Base-by-base conservation (phyloP, 495 filamentous ascomycete genomes). In the Penicillium manginii region DNA sequence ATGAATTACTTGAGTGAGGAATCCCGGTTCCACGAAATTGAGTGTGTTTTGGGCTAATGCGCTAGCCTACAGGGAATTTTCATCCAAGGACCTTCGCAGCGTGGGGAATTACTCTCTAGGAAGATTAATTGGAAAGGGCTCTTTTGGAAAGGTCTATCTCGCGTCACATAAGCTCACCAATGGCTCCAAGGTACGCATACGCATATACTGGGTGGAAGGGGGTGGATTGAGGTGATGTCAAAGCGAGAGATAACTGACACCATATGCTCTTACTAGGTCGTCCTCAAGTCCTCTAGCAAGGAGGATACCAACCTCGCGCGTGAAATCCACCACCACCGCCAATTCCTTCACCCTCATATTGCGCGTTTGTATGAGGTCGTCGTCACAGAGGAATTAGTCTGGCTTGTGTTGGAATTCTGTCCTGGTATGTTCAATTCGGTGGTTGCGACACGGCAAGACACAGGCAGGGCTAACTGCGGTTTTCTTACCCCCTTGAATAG, bases 281-380 rank as follows among this genome's bases (percentile, higher is more conserved):
- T 98, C 15, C 91, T 98, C 70, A 98, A 98, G 74, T 97, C 93
- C 46, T 93, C 94, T 55, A 93, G 92, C 69, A 97, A 96, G 75
- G 89, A 93, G 64, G 94, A 98, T 69, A 84, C 91, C 31, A 98
- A 98, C 70, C 87, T 98, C 39, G 92, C 93, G 37, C 89, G 94
- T 56, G 94, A 98, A 70, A 98, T 98, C 62, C 94, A 98, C 69
- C 94, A 98, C 68, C 94, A 98, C 71, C 89, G 94, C 62, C 94
- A 98, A 77, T 96, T 98, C 72, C 81, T 97, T 58, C 94, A 98
- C 71, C 94, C 94, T 26, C 94, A 98, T 78, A 98, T 98, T 69
- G 93, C 94, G 22, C 84, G 94, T 11, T 79, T 98, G 12, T 98
- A 98, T 78, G 94, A 98, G 75, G 93, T 98, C 50, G 93, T 98